phyloP scores from a whole-genome alignment of 164 flowering plant species.

The Macadamia integrifolia region DNA sequence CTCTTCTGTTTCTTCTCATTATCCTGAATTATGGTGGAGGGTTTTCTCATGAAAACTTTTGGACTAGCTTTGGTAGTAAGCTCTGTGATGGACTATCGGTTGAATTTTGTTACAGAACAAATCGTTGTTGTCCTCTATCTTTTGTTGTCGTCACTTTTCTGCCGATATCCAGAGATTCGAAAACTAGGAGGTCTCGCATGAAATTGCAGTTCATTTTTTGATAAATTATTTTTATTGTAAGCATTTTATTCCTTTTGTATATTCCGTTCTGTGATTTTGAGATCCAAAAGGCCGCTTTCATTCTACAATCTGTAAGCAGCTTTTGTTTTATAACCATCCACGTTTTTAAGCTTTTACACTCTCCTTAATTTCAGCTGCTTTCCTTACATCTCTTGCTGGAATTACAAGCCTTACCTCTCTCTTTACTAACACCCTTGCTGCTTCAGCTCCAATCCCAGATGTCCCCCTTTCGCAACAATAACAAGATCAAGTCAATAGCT shows the following conservation, averaged over 20 bases:
- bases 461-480: constrained; percentile 55
- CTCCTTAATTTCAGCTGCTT: constrained; percentile 48
- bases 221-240: no score
- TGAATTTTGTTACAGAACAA: not conserved
- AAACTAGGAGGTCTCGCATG: not conserved
- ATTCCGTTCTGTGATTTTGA: no score
- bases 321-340: no score
- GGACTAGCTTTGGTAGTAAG: not conserved
- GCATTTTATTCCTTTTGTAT: no score
- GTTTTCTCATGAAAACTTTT: not conserved
- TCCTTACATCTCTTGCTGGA: constrained; percentile 74
- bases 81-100: not conserved
- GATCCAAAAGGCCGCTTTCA: no score
- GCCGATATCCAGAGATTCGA: not conserved
- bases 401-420: constrained; percentile 79
- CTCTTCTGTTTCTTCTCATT: not conserved
- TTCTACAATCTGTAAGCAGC: no score
- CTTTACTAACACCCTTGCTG: constrained; percentile 87
- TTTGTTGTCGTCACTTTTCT: not conserved
- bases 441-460: constrained; percentile 91
- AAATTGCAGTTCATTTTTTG: not conserved
- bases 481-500: not conserved
- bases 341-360: constrained; percentile 24
- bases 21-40: not conserved
- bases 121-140: not conserved